phyloP scores from a whole-genome alignment of 2,329 filamentous ascomycete genomes.

The Diaporthe sp. region DNA sequence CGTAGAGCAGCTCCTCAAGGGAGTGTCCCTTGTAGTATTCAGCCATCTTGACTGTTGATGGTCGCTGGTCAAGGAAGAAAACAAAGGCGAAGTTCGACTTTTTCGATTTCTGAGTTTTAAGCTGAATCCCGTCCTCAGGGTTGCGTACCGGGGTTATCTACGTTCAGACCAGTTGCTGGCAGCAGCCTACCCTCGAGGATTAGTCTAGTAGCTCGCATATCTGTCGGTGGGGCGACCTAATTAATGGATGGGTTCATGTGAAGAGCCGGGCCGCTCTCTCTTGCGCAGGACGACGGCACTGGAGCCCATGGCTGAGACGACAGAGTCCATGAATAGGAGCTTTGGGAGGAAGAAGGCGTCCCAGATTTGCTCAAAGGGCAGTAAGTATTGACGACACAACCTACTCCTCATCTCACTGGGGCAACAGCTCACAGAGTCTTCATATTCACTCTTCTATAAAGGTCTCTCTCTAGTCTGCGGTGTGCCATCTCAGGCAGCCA shows the following conservation, averaged over 20 bases:
- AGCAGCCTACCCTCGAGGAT: background rate
- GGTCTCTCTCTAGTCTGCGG: background rate
- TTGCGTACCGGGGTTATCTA: background rate
- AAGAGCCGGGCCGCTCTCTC: background rate
- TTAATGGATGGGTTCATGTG: background rate
- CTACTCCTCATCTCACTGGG: background rate
- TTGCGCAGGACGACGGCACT: too few species aligned
- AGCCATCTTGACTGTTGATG: background rate
- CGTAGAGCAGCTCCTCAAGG: background rate
- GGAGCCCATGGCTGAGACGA: background rate
- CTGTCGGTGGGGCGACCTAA: background rate
- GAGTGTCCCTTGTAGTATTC: background rate
- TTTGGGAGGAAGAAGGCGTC: background rate
- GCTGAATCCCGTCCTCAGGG: background rate
- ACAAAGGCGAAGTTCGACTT: background rate
- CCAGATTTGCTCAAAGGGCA: background rate
- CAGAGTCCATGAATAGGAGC: too few species aligned
- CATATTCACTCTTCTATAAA: background rate
- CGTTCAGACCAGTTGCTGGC: background rate
- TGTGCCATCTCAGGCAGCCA: background rate
- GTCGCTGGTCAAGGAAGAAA: background rate
- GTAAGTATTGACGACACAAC: background rate
- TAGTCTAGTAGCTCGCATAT: background rate
- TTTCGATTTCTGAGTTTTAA: background rate
- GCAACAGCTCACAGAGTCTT: background rate